Conservation (phyloP, 2,329 filamentous ascomycete species). For the Penicillium sp. region DNA sequence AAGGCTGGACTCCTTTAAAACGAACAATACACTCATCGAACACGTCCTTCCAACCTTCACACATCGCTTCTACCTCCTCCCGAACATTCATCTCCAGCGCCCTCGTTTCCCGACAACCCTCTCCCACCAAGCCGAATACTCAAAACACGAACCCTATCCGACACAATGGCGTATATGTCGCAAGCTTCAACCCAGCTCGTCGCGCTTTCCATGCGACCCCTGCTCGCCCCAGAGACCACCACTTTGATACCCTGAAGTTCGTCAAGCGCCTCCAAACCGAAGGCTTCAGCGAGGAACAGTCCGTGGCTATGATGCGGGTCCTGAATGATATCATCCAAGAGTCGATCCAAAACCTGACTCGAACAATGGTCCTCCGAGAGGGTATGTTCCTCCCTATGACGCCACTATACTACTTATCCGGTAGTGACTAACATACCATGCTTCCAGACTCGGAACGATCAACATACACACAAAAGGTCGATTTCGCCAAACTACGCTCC, state of each 20-base stretch:
- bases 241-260: constrained; percentile 98
- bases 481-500: constrained; percentile 94
- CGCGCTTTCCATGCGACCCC: constrained; percentile 67
- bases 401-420: background rate
- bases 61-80: constrained; percentile 16
- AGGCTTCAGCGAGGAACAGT: constrained; percentile 93
- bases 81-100: constrained; percentile 16
- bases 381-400: constrained; percentile 56
- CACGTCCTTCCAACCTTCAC: constrained; percentile 13
- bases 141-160: constrained; percentile 39
- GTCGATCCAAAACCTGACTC: constrained; percentile 94
- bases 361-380: constrained; percentile 96
- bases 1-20: constrained; percentile 23
- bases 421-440: background rate
- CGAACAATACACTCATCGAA: constrained; percentile 22
- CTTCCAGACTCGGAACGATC: constrained; percentile 50
- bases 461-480: constrained; percentile 82
- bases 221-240: constrained; percentile 71
- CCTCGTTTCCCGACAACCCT: constrained; percentile 23
- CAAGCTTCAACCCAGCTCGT: constrained; percentile 43
- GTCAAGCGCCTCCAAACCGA: constrained; percentile 86
- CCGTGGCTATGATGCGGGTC: constrained; percentile 98
- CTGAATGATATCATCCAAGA: constrained; percentile 97
- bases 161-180: constrained; percentile 52
- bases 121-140: constrained; percentile 15